These are phyloP conservation scores for Trichoderma koningii DNA, from an alignment of 2,329 filamentous ascomycete species.

Conservation along the genomic window DNA sequence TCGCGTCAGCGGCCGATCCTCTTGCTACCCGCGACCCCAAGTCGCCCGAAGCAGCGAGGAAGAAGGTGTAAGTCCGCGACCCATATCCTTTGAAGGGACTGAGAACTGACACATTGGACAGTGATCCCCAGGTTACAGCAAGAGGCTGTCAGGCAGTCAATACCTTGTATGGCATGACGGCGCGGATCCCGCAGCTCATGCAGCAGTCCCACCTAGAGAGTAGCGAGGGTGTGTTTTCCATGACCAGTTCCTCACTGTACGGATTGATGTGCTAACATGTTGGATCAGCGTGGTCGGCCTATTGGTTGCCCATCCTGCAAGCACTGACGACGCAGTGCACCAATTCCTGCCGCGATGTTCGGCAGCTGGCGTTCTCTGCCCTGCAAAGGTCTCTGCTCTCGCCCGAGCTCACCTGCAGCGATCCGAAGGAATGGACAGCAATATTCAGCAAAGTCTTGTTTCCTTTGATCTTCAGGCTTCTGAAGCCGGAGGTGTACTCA, in stretches of 20 bases:
- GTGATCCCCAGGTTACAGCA: conserved; percentile 59
- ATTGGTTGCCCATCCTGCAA: conserved; percentile 94
- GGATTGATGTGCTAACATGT: conserved; percentile 27
- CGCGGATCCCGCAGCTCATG: conserved; percentile 81
- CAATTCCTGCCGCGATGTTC: conserved; percentile 90
- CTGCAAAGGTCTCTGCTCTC: conserved; percentile 85
- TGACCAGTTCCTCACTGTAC: background rate
- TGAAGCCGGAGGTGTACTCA: conserved; percentile 94
- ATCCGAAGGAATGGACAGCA: conserved; percentile 89
- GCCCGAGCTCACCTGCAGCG: conserved; percentile 76
- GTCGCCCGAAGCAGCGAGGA: background rate
- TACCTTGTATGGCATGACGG: conserved; percentile 79
- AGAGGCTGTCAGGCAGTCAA: conserved; percentile 80
- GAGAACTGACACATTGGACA: conserved; percentile 51
- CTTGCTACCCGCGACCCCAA: conserved; percentile 17
- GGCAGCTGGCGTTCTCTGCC: conserved; percentile 82
- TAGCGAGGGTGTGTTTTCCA: conserved; percentile 64
- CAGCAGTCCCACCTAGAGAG: conserved; percentile 89
- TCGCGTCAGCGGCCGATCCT: conserved; percentile 72
- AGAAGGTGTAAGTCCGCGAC: conserved; percentile 5
- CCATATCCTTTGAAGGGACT: background rate
- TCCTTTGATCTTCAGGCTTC: conserved; percentile 79
- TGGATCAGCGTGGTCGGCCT: conserved; percentile 84
- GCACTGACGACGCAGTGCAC: conserved; percentile 87
- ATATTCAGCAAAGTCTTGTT: conserved; percentile 95